Evolutionary conservation across 2,329 filamentous ascomycete genomes (phyloP), one percentile per base, ranked within the genome.

Genomic region (Sporothrix pseudoabietina): DNA sequence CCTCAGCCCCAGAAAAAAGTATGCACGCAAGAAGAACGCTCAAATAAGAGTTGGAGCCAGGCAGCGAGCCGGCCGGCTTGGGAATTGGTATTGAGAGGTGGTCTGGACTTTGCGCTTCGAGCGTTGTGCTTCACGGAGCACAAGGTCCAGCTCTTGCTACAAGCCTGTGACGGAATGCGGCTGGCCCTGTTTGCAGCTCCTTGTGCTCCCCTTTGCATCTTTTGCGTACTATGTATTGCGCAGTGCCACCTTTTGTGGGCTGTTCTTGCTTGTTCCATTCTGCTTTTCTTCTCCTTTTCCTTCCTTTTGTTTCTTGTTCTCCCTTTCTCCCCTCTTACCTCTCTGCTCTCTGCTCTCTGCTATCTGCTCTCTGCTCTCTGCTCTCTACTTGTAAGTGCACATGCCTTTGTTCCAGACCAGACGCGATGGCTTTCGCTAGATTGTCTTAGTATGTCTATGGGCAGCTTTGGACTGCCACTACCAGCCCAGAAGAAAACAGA

Each of bases 91-190:
- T 12, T 26, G 55, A 57, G 22, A 4, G 2, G 52, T 59, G 55
- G 55, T 59, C 55, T 59, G 55, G 55, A 35, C 55, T 32, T 35
- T 59, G 55, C 26, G 26, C 55, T 59, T 30, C 55, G 55, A 19
- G 30, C 4, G 55, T 35, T 59, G 55, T 59, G 55, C 55, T 49
- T 3, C 14, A 14, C 54, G 54, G 54, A 57, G 54, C 54, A 30
- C 54, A 26, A 57, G 10, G 9, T 57, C 54, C 10, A 57, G 54
- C 22, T 30, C 22, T 14, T 57, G n/a, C 9, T 44, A 12, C 41
- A 12, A 44, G 41, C 10, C 14, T 44, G n/a, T n/a, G n/a, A n/a
- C n/a, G n/a, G n/a, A n/a, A 55, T 55, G 52, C 52, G 52, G 52
- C 22, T 22, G 49, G 22, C 52, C n/a, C n/a, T 55, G 22, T 55